Conservation (phyloP, 768 basidiomycete genomes). For the Cystobasidium ongulense region DNA sequence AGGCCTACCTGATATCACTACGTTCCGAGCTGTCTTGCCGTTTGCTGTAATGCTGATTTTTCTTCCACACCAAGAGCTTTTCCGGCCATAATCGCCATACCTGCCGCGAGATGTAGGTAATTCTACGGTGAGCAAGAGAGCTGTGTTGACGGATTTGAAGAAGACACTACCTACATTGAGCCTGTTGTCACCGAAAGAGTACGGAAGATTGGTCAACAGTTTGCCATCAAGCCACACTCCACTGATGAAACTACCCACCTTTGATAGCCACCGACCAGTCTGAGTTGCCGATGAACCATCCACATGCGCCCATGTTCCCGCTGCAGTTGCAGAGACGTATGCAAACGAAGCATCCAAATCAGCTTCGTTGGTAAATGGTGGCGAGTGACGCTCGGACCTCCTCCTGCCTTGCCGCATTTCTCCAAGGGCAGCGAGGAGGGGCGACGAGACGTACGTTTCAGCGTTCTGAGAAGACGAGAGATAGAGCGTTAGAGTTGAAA, state of each 20-base stretch:
- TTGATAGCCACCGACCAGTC: constrained; percentile 25
- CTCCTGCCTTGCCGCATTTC: neutral
- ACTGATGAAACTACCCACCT: neutral
- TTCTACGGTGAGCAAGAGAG: neutral
- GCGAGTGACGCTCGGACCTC: too few species aligned
- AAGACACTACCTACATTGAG: neutral
- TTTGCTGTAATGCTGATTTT: constrained; percentile 17
- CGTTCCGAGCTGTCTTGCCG: constrained; percentile 10
- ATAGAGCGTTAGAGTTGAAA: too few species aligned
- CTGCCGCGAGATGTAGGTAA: neutral
- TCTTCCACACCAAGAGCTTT: constrained; percentile 16
- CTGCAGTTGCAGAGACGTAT: neutral
- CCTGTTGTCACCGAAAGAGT: neutral
- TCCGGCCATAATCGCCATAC: constrained; percentile 12
- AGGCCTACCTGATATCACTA: neutral
- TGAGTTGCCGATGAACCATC: constrained; percentile 8
- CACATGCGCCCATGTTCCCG: constrained; percentile 2
- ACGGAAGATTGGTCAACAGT: too few species aligned
- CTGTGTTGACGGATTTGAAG: neutral
- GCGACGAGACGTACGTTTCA: neutral
- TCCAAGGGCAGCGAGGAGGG: neutral
- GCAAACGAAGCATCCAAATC: too few species aligned
- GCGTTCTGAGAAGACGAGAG: neutral
- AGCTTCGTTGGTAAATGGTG: too few species aligned
- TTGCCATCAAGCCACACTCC: too few species aligned